Percentiles rank a stretch among this genome's conserved stretches.
Evolutionary conservation across 768 basidiomycete genomes (phyloP).

Genomic region (Mycena floridula): DNA sequence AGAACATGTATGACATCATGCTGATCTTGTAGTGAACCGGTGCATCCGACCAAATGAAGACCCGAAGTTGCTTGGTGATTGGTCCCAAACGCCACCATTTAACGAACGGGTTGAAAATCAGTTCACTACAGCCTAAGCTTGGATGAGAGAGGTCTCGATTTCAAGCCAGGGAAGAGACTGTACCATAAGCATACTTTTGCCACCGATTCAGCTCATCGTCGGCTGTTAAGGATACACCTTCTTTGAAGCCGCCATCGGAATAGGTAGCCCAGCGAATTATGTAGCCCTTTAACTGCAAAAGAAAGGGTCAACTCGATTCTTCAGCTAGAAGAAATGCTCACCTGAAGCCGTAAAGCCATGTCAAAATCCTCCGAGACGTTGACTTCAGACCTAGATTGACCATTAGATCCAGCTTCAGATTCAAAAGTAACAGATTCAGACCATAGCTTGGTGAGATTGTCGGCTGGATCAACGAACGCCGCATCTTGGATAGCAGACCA

Average conservation of each 20-base stretch:
- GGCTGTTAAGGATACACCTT: conserved; percentile 84
- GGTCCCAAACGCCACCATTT: conserved; percentile 78
- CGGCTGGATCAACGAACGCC: conserved; percentile 61
- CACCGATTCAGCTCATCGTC: conserved; percentile 90
- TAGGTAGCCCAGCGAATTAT: conserved; percentile 86
- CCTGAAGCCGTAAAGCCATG: conserved; percentile 65
- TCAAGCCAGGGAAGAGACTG: conserved; percentile 9
- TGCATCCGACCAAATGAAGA: conserved; percentile 70
- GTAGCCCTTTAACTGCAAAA: conserved; percentile 49
- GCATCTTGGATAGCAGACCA: conserved; percentile 90
- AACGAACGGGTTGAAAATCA: conserved; percentile 80
- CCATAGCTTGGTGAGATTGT: conserved; percentile 71
- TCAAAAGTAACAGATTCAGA: no score
- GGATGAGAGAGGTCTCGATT: not conserved
- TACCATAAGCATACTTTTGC: conserved; percentile 85
- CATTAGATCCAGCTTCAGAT: no score
- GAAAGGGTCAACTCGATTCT: not conserved
- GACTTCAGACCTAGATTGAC: no score
- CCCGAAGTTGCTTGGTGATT: conserved; percentile 74
- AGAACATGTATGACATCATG: conserved; percentile 71
- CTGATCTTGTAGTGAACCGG: conserved; percentile 81
- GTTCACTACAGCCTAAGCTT: conserved; percentile 56
- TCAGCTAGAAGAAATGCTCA: conserved; percentile 10
- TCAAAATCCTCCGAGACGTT: conserved; percentile 85
- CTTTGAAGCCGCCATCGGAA: conserved; percentile 80